Evolutionary conservation across 1,139 yeast species (phyloP).

Genomic region (Yamadazyma spencermartinsiae): DNA sequence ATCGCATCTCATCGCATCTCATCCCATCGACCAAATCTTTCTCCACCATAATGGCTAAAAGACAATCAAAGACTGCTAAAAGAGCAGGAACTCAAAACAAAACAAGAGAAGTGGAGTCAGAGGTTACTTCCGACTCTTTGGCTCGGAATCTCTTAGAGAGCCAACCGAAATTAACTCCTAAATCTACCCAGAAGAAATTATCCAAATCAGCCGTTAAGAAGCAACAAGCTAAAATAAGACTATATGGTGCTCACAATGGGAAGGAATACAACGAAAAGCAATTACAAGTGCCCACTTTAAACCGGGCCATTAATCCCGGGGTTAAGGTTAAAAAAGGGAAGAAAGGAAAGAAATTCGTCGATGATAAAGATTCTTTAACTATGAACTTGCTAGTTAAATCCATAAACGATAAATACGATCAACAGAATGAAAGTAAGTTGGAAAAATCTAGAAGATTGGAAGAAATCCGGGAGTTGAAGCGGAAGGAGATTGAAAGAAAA

Average conservation of each 20-base stretch:
- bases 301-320: slow-evolving; percentile 84
- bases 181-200: slow-evolving; percentile 52
- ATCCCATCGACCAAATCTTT: slow-evolving; percentile 5
- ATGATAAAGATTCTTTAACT: slow-evolving; percentile 65
- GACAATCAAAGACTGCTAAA: slow-evolving; percentile 59
- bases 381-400: slow-evolving; percentile 69
- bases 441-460: slow-evolving; percentile 89
- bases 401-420: slow-evolving; percentile 80
- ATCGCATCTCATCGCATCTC: slow-evolving; percentile 9
- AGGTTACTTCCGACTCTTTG: slow-evolving; percentile 59
- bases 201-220: slow-evolving; percentile 59
- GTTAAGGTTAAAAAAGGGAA: slow-evolving; percentile 76
- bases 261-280: slow-evolving; percentile 75
- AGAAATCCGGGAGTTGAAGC: slow-evolving; percentile 82
- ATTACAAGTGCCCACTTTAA: slow-evolving; percentile 73
- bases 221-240: slow-evolving; percentile 60
- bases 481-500: slow-evolving; percentile 81
- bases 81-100: slow-evolving; percentile 52
- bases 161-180: slow-evolving; percentile 66
- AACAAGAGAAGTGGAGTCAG: slow-evolving; percentile 62
- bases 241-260: slow-evolving; percentile 70
- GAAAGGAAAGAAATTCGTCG: slow-evolving; percentile 89
- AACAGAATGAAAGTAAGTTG: slow-evolving; percentile 82
- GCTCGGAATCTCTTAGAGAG: slow-evolving; percentile 65
- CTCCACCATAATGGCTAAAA: slow-evolving; percentile 38